Percentiles rank a stretch among this genome's conserved stretches.
phyloP scores from a whole-genome alignment of 352 stramenopile species.

The Blastocystis sp. region DNA sequence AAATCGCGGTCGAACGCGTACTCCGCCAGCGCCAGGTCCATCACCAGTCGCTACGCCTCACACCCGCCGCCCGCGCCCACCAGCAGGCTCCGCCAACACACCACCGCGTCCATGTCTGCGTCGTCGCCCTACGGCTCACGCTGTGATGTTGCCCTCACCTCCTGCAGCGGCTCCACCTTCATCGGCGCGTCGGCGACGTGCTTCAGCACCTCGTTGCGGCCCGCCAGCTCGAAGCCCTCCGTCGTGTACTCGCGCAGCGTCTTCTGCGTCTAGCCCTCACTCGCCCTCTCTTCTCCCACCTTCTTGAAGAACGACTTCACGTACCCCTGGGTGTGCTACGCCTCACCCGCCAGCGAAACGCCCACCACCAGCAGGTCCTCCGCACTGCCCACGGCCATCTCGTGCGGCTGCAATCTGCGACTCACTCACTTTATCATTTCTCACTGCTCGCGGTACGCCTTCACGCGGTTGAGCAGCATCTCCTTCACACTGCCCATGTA shows the following conservation, averaged over 20 bases:
- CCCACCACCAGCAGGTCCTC: slow-evolving; percentile 28
- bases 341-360: neutral
- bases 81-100: neutral
- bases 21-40: slow-evolving; percentile 13
- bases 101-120: neutral
- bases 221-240: slow-evolving; percentile 17
- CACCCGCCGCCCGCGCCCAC: neutral
- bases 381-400: neutral
- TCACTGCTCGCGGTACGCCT: slow-evolving; percentile 21
- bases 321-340: slow-evolving; percentile 34
- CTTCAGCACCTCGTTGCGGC: neutral
- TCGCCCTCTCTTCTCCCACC: neutral
- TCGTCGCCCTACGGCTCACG: neutral
- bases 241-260: neutral
- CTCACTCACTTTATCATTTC: neutral
- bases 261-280: slow-evolving; percentile 2
- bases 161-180: neutral
- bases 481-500: neutral
- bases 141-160: neutral
- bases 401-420: slow-evolving; percentile 15
- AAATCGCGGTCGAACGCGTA: neutral
- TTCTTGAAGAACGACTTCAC: slow-evolving; percentile 47
- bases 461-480: slow-evolving; percentile 39
- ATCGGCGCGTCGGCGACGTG: neutral
- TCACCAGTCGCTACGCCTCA: neutral